Evolutionary conservation across 306 rosid genomes (phyloP).

Genomic region (Cucurbita ficifolia): DNA sequence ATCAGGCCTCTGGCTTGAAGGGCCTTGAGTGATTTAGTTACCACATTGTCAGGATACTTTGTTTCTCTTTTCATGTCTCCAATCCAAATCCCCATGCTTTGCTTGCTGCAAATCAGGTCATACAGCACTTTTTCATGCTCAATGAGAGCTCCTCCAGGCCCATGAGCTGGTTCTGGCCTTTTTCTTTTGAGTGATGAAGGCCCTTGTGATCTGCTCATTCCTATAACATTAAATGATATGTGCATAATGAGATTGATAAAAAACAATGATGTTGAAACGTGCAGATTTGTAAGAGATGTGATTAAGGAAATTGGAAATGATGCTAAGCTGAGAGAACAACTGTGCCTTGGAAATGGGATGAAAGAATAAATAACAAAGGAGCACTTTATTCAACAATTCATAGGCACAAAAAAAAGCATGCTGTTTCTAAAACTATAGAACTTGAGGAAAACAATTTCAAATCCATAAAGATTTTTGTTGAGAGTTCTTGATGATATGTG

Average conservation of each 20-base stretch:
- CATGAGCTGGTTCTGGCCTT: constrained; percentile 21
- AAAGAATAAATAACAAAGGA: neutral
- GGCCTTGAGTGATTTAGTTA: constrained; percentile 28
- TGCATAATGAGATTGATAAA: too few relatives aligned
- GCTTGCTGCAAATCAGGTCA: constrained; percentile 35
- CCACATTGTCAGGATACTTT: constrained; percentile 22
- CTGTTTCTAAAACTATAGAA: neutral
- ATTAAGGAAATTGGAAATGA: neutral
- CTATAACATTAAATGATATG: constrained; percentile 1
- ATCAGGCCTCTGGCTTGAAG: constrained; percentile 43
- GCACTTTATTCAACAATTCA: neutral
- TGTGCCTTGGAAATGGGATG: neutral
- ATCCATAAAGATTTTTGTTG: neutral
- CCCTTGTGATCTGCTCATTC: constrained; percentile 35
- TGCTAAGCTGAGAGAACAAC: neutral
- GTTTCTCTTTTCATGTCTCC: constrained; percentile 43
- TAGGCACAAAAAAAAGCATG: neutral
- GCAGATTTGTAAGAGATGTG: neutral
- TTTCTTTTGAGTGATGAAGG: constrained; percentile 40
- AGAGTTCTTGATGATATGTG: neutral
- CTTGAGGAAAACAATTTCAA: neutral
- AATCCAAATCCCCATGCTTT: constrained; percentile 48
- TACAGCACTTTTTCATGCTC: constrained; percentile 30
- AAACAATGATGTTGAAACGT: neutral
- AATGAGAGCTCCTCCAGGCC: constrained; percentile 18